These are phyloP conservation scores for Bruguiera sexangula DNA, from an alignment of 345 rosid genomes.

Conservation along the genomic window DNA sequence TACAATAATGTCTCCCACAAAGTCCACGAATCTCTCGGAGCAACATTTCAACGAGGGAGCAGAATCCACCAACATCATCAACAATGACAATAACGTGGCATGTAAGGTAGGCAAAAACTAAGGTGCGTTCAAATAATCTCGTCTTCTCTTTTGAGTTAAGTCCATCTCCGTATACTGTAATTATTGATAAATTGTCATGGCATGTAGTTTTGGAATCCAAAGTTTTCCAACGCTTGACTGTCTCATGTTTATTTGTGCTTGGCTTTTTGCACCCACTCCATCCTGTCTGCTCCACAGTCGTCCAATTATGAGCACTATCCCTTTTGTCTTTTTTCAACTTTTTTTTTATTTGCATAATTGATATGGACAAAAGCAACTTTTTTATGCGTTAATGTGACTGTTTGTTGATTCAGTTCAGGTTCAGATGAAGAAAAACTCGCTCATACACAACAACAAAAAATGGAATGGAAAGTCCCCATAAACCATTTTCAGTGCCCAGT, in stretches of 20 bases:
- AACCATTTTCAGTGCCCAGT: no score
- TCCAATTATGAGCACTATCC: neutral
- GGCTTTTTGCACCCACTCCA: no score
- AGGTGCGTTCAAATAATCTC: no score
- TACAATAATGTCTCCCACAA: conserved; percentile 30
- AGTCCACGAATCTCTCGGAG: conserved; percentile 21
- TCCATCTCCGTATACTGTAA: neutral
- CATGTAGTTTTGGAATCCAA: conserved; percentile 40
- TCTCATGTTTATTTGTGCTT: neutral
- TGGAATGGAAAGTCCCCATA: no score
- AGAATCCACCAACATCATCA: conserved; percentile 30
- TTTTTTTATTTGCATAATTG: neutral
- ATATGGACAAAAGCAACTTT: no score
- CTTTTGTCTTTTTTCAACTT: neutral
- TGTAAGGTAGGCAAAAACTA: conserved; percentile 38
- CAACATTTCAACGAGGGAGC: conserved; percentile 16
- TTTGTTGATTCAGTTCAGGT: neutral
- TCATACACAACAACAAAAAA: no score
- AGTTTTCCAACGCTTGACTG: conserved; percentile 23
- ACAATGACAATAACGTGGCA: conserved; percentile 22
- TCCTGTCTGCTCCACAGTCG: no score
- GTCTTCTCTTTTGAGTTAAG: neutral
- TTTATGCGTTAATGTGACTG: neutral
- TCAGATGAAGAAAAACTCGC: neutral
- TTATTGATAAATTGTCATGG: neutral